Conservation (phyloP, 2,329 filamentous ascomycete species). For the Nothophoma quercina region DNA sequence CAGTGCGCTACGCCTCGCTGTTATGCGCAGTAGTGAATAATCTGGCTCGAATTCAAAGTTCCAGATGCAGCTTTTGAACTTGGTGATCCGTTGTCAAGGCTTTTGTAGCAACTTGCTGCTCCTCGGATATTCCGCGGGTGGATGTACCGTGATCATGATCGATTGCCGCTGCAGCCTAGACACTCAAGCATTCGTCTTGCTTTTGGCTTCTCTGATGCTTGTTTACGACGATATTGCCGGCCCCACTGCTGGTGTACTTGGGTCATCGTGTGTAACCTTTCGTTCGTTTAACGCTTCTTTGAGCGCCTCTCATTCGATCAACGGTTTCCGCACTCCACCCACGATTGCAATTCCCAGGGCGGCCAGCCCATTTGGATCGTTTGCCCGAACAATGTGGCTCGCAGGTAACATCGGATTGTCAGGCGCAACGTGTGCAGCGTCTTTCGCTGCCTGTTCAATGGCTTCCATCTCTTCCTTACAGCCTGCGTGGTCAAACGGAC, state of each 20-base stretch:
- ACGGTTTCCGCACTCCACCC: constrained; percentile 66
- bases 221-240: no score
- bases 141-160: no score
- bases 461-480: constrained; percentile 99
- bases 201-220: no score
- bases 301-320: constrained; percentile 75
- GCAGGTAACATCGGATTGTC: constrained; percentile 94
- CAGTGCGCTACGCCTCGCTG: not conserved
- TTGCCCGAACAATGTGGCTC: constrained; percentile 79
- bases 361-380: constrained; percentile 70
- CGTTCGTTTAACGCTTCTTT: no score
- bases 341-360: constrained; percentile 69
- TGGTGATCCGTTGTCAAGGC: no score
- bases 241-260: not conserved
- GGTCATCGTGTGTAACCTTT: not conserved
- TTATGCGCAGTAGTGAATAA: not conserved
- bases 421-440: constrained; percentile 85
- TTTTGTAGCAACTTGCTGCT: no score
- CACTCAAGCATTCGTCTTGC: no score
- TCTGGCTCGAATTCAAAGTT: no score
- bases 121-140: no score
- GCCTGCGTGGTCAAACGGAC: constrained; percentile 90
- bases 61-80: no score
- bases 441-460: constrained; percentile 93
- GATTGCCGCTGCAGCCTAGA: no score